A percentile compares a stretch with the other conserved stretches of the same genome.
These are phyloP conservation scores for Solanum gracilifrons DNA, from an alignment of 257 asterid species.

Conservation along the genomic window DNA sequence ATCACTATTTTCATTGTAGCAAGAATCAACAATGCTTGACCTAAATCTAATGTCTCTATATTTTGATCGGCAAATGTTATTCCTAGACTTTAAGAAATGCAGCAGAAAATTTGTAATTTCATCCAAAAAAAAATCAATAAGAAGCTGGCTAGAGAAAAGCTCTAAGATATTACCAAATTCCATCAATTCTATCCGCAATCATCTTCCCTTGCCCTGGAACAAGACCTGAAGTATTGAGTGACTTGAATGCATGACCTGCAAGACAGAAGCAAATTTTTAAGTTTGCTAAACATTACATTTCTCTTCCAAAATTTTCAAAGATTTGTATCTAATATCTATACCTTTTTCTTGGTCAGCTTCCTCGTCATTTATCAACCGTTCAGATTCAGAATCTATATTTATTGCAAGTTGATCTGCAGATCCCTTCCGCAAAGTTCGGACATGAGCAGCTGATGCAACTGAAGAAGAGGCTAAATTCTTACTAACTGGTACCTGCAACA, in stretches of 20 bases:
- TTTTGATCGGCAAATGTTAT: background rate
- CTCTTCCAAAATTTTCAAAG: background rate
- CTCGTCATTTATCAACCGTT: constrained; percentile 42
- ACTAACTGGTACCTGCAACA: constrained; percentile 54
- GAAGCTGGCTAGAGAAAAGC: background rate
- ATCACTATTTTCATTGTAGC: background rate
- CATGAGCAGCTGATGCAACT: constrained; percentile 70
- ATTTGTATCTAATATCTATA: background rate
- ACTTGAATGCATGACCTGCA: constrained; percentile 84
- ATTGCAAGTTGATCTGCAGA: constrained; percentile 87
- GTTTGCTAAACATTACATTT: background rate
- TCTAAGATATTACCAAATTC: constrained; percentile 59
- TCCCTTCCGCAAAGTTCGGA: constrained; percentile 75
- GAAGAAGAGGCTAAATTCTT: constrained; percentile 38
- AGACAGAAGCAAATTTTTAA: background rate
- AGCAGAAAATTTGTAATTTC: background rate
- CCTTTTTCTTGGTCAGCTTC: constrained; percentile 87
- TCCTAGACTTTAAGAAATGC: background rate
- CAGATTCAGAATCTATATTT: constrained; percentile 67
- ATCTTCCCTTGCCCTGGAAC: constrained; percentile 88
- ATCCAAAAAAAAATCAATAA: background rate
- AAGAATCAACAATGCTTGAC: background rate
- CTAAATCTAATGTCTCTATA: background rate
- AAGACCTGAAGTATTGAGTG: constrained; percentile 69
- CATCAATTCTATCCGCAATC: constrained; percentile 82